Percentiles rank a stretch among this genome's conserved stretches.
These are phyloP conservation scores for Termitomyces sp. DNA, from an alignment of 768 basidiomycete genomes.

Conservation along the genomic window DNA sequence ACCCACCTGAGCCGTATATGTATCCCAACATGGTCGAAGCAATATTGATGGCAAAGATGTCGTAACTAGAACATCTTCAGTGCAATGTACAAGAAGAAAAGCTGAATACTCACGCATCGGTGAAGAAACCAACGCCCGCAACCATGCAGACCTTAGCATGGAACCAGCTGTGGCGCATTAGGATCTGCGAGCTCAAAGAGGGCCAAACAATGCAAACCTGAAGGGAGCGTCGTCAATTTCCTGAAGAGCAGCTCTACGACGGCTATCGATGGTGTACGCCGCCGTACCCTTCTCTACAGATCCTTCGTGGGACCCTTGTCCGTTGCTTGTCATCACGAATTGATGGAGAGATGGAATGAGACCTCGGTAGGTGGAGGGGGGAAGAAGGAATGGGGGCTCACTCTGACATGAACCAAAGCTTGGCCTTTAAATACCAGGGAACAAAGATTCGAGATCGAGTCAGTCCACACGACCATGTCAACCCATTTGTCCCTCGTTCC, in stretches of 20 bases:
- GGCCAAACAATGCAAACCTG: conserved; percentile 45
- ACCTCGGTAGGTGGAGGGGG: conserved; percentile 1
- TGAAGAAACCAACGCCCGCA: conserved; percentile 88
- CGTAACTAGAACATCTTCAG: conserved; percentile 43
- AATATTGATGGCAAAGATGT: conserved; percentile 90
- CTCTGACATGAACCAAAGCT: neutral
- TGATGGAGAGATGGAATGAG: conserved; percentile 1
- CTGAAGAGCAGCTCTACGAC: conserved; percentile 74
- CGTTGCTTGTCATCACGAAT: conserved; percentile 27
- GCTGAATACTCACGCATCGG: conserved; percentile 56
- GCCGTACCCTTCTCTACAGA: conserved; percentile 29
- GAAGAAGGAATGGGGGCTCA: neutral
- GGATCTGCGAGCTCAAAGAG: neutral
- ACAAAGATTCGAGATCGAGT: conserved; percentile 4
- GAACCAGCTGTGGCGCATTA: conserved; percentile 57
- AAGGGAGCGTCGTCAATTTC: conserved; percentile 88
- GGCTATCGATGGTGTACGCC: conserved; percentile 55
- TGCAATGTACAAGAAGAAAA: neutral
- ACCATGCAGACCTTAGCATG: conserved; percentile 73
- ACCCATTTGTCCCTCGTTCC: neutral
- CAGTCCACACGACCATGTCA: conserved; percentile 4
- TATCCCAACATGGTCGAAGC: conserved; percentile 81
- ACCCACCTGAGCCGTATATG: conserved; percentile 54
- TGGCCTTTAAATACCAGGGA: conserved; percentile 5
- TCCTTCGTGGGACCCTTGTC: conserved; percentile 33